Evolutionary conservation across 371 early-diverging fungal genomes (phyloP).

Genomic region (Rhizopus delemar): DNA sequence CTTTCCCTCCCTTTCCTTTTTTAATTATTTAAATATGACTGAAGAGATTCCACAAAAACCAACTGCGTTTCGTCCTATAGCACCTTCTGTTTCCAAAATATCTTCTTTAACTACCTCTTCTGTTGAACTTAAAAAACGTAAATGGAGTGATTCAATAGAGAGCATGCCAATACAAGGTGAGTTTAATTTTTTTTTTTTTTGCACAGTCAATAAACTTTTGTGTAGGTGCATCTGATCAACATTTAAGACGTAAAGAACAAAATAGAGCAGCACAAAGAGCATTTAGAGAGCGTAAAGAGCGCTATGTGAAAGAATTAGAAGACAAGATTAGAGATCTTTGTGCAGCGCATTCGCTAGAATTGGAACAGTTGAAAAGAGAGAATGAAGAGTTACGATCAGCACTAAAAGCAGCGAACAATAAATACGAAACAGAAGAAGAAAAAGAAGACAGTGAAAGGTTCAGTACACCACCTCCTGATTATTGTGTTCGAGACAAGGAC

Average conservation of each 20-base stretch:
- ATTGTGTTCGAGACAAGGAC: constrained; percentile 49
- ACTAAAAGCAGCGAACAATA: neutral
- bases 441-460: too few species aligned
- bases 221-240: constrained; percentile 27
- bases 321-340: constrained; percentile 63
- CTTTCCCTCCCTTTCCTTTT: constrained; percentile 4
- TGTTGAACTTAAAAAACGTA: constrained; percentile 13
- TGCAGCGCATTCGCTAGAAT: constrained; percentile 41
- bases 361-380: constrained; percentile 32
- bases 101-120: constrained; percentile 3
- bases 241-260: constrained; percentile 72
- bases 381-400: constrained; percentile 26
- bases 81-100: constrained; percentile 19
- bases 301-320: constrained; percentile 68
- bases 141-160: constrained; percentile 11
- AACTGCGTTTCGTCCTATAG: constrained; percentile 22
- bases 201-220: neutral
- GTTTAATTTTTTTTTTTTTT: neutral
- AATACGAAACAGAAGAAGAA: neutral
- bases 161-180: neutral
- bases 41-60: constrained; percentile 8
- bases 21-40: neutral
- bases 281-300: constrained; percentile 75
- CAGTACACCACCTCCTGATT: constrained; percentile 17
- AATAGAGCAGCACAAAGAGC: constrained; percentile 80